Percentiles rank a stretch among this genome's conserved stretches.
Conservation (phyloP, 2,329 filamentous ascomycete species). For the Diaporthe helianthi region DNA sequence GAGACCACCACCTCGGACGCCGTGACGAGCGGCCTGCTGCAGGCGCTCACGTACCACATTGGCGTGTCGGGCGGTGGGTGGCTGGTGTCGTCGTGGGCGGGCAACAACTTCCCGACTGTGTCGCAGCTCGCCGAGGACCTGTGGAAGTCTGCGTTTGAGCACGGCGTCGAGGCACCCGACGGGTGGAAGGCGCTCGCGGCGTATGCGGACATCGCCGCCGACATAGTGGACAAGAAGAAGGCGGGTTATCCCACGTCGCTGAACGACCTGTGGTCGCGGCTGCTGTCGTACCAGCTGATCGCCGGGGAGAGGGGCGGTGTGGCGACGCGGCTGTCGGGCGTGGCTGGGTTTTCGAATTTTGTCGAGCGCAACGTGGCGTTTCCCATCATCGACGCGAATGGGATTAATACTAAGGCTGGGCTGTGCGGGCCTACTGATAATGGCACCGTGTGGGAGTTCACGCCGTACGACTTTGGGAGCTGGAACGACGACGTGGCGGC, state of each 20-base stretch:
- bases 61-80: conserved; percentile 25
- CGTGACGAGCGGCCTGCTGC: conserved; percentile 10
- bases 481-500: conserved; percentile 19
- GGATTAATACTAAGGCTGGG: conserved; percentile 1
- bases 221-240: background rate
- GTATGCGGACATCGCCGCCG: background rate
- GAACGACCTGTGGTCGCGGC: background rate
- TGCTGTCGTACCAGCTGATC: conserved; percentile 27
- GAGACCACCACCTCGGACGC: background rate
- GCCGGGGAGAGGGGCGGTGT: background rate
- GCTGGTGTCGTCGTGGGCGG: conserved; percentile 11
- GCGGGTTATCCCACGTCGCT: conserved; percentile 17
- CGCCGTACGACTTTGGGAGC: conserved; percentile 21
- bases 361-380: background rate
- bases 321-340: background rate
- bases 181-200: conserved; percentile 7
- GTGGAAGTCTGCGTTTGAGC: background rate
- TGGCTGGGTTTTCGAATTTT: background rate
- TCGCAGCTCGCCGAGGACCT: background rate
- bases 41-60: conserved; percentile 19
- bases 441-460: conserved; percentile 21
- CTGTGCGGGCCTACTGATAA: conserved; percentile 1
- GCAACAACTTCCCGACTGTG: conserved; percentile 23
- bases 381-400: conserved; percentile 14
- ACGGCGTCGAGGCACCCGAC: conserved; percentile 7